phyloP scores from a whole-genome alignment of 495 filamentous ascomycete genomes.

The Aspergillus cavernicola region DNA sequence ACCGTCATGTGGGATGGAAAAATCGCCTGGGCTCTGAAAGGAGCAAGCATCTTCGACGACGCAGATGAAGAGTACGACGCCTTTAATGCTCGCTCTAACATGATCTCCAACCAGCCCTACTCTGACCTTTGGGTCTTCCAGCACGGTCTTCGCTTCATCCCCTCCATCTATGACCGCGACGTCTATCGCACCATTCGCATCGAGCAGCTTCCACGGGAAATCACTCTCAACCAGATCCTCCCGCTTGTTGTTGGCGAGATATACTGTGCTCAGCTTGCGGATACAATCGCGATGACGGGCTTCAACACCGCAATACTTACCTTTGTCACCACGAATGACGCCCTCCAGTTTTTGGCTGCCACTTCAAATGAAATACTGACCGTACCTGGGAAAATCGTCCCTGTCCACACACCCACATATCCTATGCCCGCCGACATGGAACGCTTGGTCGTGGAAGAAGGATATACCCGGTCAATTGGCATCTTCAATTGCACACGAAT shows the following conservation, averaged over 20 bases:
- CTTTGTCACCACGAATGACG: slow-evolving; percentile 27
- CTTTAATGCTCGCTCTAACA: slow-evolving; percentile 5
- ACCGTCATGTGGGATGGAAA: slow-evolving; percentile 24
- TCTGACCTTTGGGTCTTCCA: slow-evolving; percentile 27
- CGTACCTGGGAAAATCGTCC: slow-evolving; percentile 19
- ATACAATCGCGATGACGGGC: slow-evolving; percentile 28
- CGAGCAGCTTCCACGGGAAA: slow-evolving; percentile 22
- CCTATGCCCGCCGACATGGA: slow-evolving; percentile 20
- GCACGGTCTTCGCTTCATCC: slow-evolving; percentile 34
- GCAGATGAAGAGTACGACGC: slow-evolving; percentile 17
- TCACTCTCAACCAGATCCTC: slow-evolving; percentile 24
- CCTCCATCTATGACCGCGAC: slow-evolving; percentile 15
- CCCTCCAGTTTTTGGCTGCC: slow-evolving; percentile 17
- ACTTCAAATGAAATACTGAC: background rate
- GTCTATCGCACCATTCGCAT: slow-evolving; percentile 31
- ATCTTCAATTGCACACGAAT: slow-evolving; percentile 3
- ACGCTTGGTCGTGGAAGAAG: slow-evolving; percentile 18
- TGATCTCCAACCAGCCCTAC: slow-evolving; percentile 2
- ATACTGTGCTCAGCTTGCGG: slow-evolving; percentile 24
- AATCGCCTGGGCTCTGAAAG: slow-evolving; percentile 27
- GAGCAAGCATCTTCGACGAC: slow-evolving; percentile 22
- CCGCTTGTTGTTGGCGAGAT: slow-evolving; percentile 25
- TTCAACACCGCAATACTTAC: slow-evolving; percentile 28
- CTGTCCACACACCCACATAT: slow-evolving; percentile 34
- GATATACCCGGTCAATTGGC: slow-evolving; percentile 28